These are phyloP conservation scores for Arabidopsis thaliana DNA, from an alignment of 345 rosid genomes.

Conservation along the genomic window DNA sequence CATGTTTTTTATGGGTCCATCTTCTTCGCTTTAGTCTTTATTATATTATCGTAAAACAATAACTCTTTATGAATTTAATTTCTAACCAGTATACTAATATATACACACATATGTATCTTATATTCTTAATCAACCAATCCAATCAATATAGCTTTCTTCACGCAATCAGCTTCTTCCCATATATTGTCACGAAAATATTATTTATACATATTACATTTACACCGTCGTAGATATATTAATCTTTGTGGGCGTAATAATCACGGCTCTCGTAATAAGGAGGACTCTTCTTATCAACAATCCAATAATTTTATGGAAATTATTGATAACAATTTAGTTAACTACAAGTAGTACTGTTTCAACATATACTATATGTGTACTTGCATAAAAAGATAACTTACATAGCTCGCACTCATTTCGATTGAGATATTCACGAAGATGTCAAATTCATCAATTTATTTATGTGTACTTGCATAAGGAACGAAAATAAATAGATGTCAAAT, in stretches of 20 bases:
- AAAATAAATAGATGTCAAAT: no score
- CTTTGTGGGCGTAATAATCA: not conserved
- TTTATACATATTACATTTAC: not conserved
- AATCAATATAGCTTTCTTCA: constrained; percentile 29
- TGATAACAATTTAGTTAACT: not conserved
- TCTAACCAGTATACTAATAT: not conserved
- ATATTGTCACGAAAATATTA: not conserved
- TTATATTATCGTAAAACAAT: not conserved
- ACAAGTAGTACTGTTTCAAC: constrained; percentile 8
- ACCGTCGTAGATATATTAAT: not conserved
- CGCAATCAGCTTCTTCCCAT: constrained; percentile 28
- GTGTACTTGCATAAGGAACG: no score
- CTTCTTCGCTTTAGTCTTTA: not conserved
- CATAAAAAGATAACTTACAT: not conserved
- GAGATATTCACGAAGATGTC: no score
- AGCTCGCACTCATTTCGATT: not conserved
- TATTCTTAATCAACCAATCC: constrained; percentile 10
- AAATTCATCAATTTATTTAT: no score
- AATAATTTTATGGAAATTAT: not conserved
- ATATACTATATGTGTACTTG: not conserved
- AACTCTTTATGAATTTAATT: not conserved
- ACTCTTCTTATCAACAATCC: not conserved
- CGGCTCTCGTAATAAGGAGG: not conserved
- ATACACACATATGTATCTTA: not conserved
- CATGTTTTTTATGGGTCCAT: constrained; percentile 27